These are phyloP conservation scores for Yueomyces sp. DNA, from an alignment of 805 yeast genomes.

Conservation along the genomic window DNA sequence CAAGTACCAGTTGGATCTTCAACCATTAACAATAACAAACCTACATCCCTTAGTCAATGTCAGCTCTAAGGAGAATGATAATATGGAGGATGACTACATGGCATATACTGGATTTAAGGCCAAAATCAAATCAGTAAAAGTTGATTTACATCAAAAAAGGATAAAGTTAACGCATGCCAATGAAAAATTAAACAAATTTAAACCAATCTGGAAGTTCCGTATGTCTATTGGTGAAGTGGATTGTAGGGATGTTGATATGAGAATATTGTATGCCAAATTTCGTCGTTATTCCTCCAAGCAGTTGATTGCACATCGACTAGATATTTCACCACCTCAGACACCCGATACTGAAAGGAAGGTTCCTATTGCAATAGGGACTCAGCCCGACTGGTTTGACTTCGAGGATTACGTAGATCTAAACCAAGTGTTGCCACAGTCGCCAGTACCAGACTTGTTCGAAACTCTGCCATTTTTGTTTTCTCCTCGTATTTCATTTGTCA, in stretches of 20 bases:
- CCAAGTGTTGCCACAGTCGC: constrained; percentile 28
- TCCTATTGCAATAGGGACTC: not conserved
- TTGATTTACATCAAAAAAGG: constrained; percentile 50
- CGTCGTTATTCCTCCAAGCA: constrained; percentile 36
- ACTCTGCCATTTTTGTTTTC: constrained; percentile 36
- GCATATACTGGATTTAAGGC: constrained; percentile 54
- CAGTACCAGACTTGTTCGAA: constrained; percentile 28
- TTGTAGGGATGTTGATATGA: constrained; percentile 51
- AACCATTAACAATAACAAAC: constrained; percentile 61
- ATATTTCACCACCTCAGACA: constrained; percentile 10
- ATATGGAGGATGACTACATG: constrained; percentile 30
- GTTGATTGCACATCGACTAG: constrained; percentile 19
- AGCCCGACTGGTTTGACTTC: constrained; percentile 50
- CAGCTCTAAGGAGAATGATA: constrained; percentile 20
- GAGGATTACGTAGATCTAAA: constrained; percentile 70
- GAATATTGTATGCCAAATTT: constrained; percentile 53
- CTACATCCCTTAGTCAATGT: constrained; percentile 32
- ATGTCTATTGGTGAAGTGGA: constrained; percentile 60
- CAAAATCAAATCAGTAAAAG: constrained; percentile 34
- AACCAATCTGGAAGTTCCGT: constrained; percentile 38
- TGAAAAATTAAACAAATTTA: constrained; percentile 33
- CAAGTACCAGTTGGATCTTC: constrained; percentile 55
- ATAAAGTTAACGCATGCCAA: constrained; percentile 28
- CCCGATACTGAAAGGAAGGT: constrained; percentile 1
- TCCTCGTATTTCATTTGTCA: constrained; percentile 47